These are phyloP conservation scores for Zymoseptoria crescenta DNA, from an alignment of 2,329 filamentous ascomycete species.

Conservation along the genomic window DNA sequence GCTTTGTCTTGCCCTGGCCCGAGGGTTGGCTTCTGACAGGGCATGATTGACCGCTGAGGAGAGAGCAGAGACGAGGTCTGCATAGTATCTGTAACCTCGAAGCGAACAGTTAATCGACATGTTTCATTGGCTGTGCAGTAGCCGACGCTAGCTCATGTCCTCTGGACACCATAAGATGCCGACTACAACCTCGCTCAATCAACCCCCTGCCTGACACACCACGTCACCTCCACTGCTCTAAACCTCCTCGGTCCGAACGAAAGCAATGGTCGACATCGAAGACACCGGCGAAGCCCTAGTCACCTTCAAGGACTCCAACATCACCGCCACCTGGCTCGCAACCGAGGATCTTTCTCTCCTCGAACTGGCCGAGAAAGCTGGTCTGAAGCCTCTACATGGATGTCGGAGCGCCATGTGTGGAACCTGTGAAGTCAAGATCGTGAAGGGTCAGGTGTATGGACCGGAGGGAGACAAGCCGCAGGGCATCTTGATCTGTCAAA, in stretches of 20 bases:
- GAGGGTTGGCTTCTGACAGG: too few species aligned
- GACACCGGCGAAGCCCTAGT: constrained; percentile 9
- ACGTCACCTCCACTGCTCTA: not conserved
- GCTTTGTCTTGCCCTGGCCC: too few species aligned
- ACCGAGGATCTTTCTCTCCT: constrained; percentile 18
- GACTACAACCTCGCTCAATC: not conserved
- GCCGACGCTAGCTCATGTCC: not conserved
- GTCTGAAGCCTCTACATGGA: constrained; percentile 17
- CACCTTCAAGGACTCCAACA: constrained; percentile 17
- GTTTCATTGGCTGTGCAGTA: not conserved
- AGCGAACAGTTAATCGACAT: not conserved
- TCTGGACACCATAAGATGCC: not conserved
- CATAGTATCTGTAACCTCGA: not conserved
- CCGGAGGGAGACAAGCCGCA: constrained; percentile 16
- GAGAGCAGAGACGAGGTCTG: not conserved
- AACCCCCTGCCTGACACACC: not conserved
- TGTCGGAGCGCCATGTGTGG: constrained; percentile 22
- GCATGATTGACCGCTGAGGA: too few species aligned
- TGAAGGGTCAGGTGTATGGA: constrained; percentile 20
- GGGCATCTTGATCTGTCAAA: constrained; percentile 21
- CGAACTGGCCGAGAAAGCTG: constrained; percentile 19
- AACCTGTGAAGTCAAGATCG: constrained; percentile 15
- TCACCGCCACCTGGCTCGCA: constrained; percentile 13
- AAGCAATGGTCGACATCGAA: constrained; percentile 17
- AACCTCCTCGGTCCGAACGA: too few species aligned